A percentile compares a stretch with the other conserved stretches of the same genome.
phyloP scores from a whole-genome alignment of 2,329 filamentous ascomycete genomes.

The Exophiala sp. region DNA sequence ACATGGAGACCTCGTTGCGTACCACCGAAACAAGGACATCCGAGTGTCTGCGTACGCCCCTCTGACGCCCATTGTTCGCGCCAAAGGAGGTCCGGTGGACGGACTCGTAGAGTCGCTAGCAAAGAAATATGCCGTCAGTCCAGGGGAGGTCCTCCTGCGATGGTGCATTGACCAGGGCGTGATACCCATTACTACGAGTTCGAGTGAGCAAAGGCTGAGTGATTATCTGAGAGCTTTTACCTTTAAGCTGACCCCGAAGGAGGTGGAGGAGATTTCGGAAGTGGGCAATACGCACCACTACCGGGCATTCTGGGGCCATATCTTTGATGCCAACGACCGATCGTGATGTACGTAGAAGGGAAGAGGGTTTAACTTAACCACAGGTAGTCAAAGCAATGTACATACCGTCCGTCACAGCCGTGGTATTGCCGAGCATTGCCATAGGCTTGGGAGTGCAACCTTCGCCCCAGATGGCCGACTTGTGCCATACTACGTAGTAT shows the following conservation, averaged over 20 bases:
- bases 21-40: constrained; percentile 40
- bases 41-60: constrained; percentile 39
- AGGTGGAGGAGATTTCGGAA: constrained; percentile 50
- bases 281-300: constrained; percentile 47
- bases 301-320: constrained; percentile 48
- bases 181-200: constrained; percentile 55
- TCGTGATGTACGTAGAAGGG: constrained; percentile 13
- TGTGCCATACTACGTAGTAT: neutral
- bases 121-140: constrained; percentile 57
- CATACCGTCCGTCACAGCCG: too few species aligned
- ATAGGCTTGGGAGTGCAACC: neutral
- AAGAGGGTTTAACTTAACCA: too few species aligned
- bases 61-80: constrained; percentile 49
- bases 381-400: too few species aligned
- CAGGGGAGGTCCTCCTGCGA: constrained; percentile 52
- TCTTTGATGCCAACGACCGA: constrained; percentile 43
- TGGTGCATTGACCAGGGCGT: constrained; percentile 58
- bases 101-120: constrained; percentile 46
- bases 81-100: constrained; percentile 51
- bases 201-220: constrained; percentile 54
- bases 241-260: constrained; percentile 54
- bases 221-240: constrained; percentile 52
- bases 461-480: neutral
- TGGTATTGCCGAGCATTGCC: too few species aligned
- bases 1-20: constrained; percentile 38